Evolutionary conservation across 2,329 filamentous ascomycete genomes (phyloP).

Genomic region (Leptosphaerulina australis): DNA sequence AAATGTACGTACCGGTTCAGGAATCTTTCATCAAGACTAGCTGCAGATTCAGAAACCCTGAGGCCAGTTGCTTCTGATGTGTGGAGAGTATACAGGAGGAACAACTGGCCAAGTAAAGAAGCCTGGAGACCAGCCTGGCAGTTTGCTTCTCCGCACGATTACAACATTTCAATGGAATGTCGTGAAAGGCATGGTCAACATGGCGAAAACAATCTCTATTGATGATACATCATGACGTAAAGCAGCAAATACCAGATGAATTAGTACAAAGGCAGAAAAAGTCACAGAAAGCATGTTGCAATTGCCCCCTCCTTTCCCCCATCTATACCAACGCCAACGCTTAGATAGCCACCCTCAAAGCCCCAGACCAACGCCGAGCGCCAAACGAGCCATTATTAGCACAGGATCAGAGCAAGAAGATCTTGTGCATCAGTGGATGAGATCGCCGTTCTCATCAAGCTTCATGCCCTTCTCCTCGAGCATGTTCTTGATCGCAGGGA

Average conservation of each 20-base stretch:
- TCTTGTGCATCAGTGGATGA: neutral
- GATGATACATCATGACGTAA: too few relatives aligned
- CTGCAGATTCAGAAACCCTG: too few relatives aligned
- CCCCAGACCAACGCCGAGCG: neutral
- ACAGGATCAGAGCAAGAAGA: neutral
- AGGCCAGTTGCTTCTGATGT: too few relatives aligned
- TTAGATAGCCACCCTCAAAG: neutral
- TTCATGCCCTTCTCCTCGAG: slow-evolving; percentile 39
- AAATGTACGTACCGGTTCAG: too few relatives aligned
- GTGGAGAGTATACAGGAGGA: too few relatives aligned
- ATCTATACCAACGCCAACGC: neutral
- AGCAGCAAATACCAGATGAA: too few relatives aligned
- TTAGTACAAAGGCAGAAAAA: too few relatives aligned
- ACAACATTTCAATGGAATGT: neutral
- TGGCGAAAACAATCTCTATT: neutral
- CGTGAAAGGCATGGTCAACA: neutral
- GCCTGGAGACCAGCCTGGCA: neutral
- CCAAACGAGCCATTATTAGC: neutral
- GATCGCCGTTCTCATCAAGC: slow-evolving; percentile 23
- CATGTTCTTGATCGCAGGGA: slow-evolving; percentile 42
- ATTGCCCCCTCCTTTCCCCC: too few relatives aligned
- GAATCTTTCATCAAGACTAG: too few relatives aligned
- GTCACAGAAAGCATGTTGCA: too few relatives aligned
- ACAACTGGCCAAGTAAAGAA: too few relatives aligned
- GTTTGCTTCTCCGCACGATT: neutral